These are phyloP conservation scores for Populus hybrid DNA, from an alignment of 441 rosid genomes.

Conservation along the genomic window DNA sequence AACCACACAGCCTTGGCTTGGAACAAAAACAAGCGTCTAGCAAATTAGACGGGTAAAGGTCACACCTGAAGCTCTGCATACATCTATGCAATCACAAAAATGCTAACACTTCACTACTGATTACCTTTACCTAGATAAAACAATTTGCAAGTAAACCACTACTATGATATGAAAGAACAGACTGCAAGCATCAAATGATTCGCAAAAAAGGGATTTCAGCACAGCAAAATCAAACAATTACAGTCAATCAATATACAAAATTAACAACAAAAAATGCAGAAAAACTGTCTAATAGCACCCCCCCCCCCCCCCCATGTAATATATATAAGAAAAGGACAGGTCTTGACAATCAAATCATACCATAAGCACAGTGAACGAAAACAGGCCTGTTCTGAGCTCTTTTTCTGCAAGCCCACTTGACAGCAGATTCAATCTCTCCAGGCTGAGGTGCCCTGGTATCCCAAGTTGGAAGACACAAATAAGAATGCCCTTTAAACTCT, in stretches of 20 bases:
- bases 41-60: background rate
- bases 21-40: background rate
- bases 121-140: background rate
- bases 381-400: slow-evolving; percentile 57
- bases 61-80: background rate
- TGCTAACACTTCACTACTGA: background rate
- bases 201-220: background rate
- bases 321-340: background rate
- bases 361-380: slow-evolving; percentile 71
- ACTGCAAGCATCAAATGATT: background rate
- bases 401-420: slow-evolving; percentile 69
- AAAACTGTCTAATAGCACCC: background rate
- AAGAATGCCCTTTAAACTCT: slow-evolving; percentile 47
- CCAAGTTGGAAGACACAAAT: slow-evolving; percentile 71
- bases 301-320: background rate
- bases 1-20: background rate
- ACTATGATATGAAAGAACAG: background rate
- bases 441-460: slow-evolving; percentile 71
- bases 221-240: background rate
- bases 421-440: slow-evolving; percentile 64
- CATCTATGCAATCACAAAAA: background rate
- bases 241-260: background rate
- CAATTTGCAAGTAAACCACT: background rate
- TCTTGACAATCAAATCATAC: slow-evolving; percentile 27
- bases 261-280: background rate